Percentiles rank a stretch among this genome's conserved stretches.
phyloP scores from a whole-genome alignment of 805 yeast genomes.

The Candida broadrunensis region DNA sequence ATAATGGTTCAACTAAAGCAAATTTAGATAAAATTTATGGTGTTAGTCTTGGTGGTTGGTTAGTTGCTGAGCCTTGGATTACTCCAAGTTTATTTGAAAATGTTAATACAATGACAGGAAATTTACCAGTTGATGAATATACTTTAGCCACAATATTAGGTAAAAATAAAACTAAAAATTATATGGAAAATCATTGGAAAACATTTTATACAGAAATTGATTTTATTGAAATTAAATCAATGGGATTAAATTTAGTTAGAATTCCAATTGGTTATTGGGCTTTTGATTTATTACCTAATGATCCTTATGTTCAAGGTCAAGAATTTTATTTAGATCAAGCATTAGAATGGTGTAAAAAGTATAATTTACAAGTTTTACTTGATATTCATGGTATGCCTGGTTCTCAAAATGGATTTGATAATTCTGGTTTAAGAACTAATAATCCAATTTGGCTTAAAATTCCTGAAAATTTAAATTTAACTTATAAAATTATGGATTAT shows the following conservation, averaged over 20 bases:
- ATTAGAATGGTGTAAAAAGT: constrained; percentile 61
- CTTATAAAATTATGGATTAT: constrained; percentile 11
- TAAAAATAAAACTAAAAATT: constrained; percentile 32
- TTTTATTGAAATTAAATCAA: constrained; percentile 45
- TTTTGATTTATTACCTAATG: constrained; percentile 45
- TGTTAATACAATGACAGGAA: constrained; percentile 17
- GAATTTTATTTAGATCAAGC: constrained; percentile 63
- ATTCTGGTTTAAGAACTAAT: constrained; percentile 59
- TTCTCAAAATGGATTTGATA: constrained; percentile 85
- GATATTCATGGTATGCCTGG: constrained; percentile 86
- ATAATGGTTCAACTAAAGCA: neutral
- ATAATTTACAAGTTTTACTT: constrained; percentile 65
- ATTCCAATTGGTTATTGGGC: constrained; percentile 88
- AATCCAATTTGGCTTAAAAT: constrained; percentile 12
- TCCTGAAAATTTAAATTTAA: constrained; percentile 8
- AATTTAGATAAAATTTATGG: constrained; percentile 11
- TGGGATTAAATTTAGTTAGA: constrained; percentile 66
- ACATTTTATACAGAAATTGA: constrained; percentile 60
- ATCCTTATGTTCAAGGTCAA: constrained; percentile 70
- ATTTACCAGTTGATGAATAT: constrained; percentile 61
- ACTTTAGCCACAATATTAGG: constrained; percentile 50
- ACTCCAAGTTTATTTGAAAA: constrained; percentile 59
- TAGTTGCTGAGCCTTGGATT: constrained; percentile 67
- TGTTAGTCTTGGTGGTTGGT: constrained; percentile 62
- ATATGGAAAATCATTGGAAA: constrained; percentile 54